Evolutionary conservation across 1,284 basidiomycete species (phyloP), one percentile per base, ranked within the genome.

Genomic region (Trichosporon inkin): DNA sequence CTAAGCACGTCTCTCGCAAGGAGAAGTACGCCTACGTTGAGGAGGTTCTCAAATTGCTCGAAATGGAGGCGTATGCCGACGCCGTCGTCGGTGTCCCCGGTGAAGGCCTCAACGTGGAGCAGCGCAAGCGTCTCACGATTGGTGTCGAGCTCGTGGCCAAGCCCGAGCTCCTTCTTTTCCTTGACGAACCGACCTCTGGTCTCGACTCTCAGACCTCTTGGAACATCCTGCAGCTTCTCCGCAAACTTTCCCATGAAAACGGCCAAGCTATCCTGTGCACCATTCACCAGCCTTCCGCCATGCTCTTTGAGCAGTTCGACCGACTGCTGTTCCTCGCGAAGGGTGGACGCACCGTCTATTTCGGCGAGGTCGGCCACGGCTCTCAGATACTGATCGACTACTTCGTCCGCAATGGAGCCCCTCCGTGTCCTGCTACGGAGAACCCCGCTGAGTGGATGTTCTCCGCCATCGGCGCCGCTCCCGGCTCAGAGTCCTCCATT

Each of bases 391-490:
- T 85, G 11, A 61, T 71, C 53, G 57, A 57, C 40, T 52, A 57
- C 53, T 68, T 68, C 57, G 68, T 68, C 41, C 53, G 49, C 35
- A 57, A 61, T 20, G 61, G 65, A 36, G 69, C 67, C 0, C 55
- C 64, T 22, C 55, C 57, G 4, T 61, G 68, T 54, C 67, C 66
- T 8, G 19, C 49, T 3, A 58, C 65, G 19, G 66, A 61, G 47
- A 74, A 73, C 58, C 72, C 72, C 8, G 71, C 71, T 36, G 71
- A 73, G 55, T 68, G 65, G 62, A 62, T 73, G 55, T 60, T 74
- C 6, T 70, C 77, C 49, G 87, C 85, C 28, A 89, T 89, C 58
- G 88, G 88, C 57, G 87, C 87, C 49, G 88, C 88, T 36, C 82
- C 87, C 35, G 81, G 84, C 22, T 68, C 68, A 13, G 60, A 84